A percentile compares a stretch with the other conserved stretches of the same genome.
These are phyloP conservation scores for Fusarium sp. DNA, from an alignment of 2,329 filamentous ascomycete species.

Conservation along the genomic window DNA sequence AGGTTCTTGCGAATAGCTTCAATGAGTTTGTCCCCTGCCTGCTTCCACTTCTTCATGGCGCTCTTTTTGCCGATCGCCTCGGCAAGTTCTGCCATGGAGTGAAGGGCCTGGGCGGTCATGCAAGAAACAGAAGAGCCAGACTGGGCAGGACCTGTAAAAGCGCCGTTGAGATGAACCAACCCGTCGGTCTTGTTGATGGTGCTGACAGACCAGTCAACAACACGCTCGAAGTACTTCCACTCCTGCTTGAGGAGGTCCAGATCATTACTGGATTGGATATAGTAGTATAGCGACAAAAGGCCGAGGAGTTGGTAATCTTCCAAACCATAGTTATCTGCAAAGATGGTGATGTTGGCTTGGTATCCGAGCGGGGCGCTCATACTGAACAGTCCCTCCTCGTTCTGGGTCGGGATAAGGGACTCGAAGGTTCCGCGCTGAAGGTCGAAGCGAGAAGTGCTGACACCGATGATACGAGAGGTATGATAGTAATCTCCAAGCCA, in stretches of 20 bases:
- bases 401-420: slow-evolving; percentile 12
- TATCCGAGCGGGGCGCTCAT: slow-evolving; percentile 13
- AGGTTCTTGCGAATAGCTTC: slow-evolving; percentile 1
- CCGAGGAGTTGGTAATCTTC: slow-evolving; percentile 18
- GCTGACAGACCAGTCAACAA: slow-evolving; percentile 1
- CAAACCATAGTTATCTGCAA: not conserved
- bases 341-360: slow-evolving; percentile 1
- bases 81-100: slow-evolving; percentile 15
- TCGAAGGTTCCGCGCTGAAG: slow-evolving; percentile 14
- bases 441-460: slow-evolving; percentile 11
- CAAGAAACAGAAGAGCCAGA: slow-evolving; percentile 9
- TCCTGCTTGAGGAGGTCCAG: slow-evolving; percentile 3
- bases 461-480: slow-evolving; percentile 16
- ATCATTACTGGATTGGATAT: slow-evolving; percentile 9
- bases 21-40: not conserved
- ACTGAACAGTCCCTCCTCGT: slow-evolving; percentile 3
- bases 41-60: not conserved
- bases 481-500: slow-evolving; percentile 21
- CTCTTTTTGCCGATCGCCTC: slow-evolving; percentile 1
- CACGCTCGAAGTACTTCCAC: slow-evolving; percentile 6
- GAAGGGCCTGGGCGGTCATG: slow-evolving; percentile 1
- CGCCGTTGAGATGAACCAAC: slow-evolving; percentile 2
- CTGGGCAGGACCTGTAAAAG: slow-evolving; percentile 1
- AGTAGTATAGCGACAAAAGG: slow-evolving; percentile 3
- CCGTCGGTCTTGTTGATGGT: slow-evolving; percentile 8